Base-by-base conservation (phyloP, 2,329 filamentous ascomycete species). In the Aspergillus pseudonomiae region DNA sequence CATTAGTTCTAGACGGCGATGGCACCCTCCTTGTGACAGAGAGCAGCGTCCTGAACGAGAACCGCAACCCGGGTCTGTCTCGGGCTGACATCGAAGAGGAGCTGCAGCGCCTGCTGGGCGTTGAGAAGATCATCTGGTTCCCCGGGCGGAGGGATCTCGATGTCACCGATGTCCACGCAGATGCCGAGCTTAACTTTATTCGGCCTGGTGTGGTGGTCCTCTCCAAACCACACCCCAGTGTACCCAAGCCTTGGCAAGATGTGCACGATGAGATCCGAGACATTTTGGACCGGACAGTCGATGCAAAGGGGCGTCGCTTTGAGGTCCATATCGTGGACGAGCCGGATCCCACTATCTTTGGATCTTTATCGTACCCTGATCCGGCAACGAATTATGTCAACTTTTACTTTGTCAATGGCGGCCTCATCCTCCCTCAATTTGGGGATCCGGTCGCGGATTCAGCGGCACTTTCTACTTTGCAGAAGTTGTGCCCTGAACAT, bases 41-140 rank as follows among this genome's bases (percentile, higher is more conserved):
- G 30, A 53, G 50, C 50, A 75, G 71, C 32, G 74, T 78, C 54
- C 43, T 74, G 7, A 74, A 73, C 16, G 60, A 70, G 21, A 70
- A 73, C 34, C 69, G 75, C 11, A 78, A 77, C 53, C 65, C 66
- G 0, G 73, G 72, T 1, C 21, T 75, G 3, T 65, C 64, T 1
- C 70, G 67, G 4, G 52, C 21, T 0, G 63, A 70, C 2, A 68
- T 75, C 11, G 75, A 77, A 58, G 45, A 52, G 0, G 73, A 76
- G 34, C 61, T 77, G 10, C 30, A 52, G 4, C 65, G 70, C 2
- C 54, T 73, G 26, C 63, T 77, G 3, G 75, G 73, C 4, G 71
- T 77, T 9, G 63, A 55, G 36, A 73, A 72, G 39, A 70, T 77
- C 21, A 72, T 77, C 9, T 77, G 75, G 75, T 67, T 77, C 26